These are phyloP conservation scores for Podaxis carcinomalis DNA, from an alignment of 768 basidiomycete species.

Conservation along the genomic window DNA sequence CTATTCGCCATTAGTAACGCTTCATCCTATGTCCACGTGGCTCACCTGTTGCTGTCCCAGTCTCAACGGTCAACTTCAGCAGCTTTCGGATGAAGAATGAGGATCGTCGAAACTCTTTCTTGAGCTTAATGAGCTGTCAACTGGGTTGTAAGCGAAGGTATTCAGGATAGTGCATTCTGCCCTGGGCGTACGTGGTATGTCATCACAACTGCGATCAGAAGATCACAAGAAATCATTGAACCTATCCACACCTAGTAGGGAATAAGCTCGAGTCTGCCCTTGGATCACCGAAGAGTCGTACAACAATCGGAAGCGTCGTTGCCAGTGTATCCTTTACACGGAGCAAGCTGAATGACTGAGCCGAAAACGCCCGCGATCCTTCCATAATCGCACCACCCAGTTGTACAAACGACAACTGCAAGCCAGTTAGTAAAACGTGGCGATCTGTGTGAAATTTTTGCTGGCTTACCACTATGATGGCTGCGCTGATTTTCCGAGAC, in stretches of 20 bases:
- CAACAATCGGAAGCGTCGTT: neutral
- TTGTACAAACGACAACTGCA: neutral
- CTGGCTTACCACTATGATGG: neutral
- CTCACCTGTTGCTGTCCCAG: slow-evolving; percentile 2
- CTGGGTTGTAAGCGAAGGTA: neutral
- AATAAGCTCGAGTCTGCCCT: neutral
- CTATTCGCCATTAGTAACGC: neutral
- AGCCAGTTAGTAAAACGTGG: neutral
- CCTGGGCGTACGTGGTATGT: slow-evolving; percentile 2
- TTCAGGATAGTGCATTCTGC: too few species aligned
- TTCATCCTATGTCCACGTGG: neutral
- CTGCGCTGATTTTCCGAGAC: neutral
- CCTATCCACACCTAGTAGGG: neutral
- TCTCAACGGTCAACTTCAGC: slow-evolving; percentile 1
- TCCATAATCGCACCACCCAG: neutral
- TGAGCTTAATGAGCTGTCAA: neutral
- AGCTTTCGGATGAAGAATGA: neutral
- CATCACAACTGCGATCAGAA: slow-evolving; percentile 2
- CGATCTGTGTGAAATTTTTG: neutral
- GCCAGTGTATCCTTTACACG: neutral
- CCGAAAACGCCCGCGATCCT: neutral
- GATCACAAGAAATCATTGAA: slow-evolving; percentile 4
- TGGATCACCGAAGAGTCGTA: neutral
- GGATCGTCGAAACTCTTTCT: neutral
- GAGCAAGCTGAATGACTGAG: neutral